Conservation (phyloP, 768 basidiomycete species). For the Serendipita sp. region DNA sequence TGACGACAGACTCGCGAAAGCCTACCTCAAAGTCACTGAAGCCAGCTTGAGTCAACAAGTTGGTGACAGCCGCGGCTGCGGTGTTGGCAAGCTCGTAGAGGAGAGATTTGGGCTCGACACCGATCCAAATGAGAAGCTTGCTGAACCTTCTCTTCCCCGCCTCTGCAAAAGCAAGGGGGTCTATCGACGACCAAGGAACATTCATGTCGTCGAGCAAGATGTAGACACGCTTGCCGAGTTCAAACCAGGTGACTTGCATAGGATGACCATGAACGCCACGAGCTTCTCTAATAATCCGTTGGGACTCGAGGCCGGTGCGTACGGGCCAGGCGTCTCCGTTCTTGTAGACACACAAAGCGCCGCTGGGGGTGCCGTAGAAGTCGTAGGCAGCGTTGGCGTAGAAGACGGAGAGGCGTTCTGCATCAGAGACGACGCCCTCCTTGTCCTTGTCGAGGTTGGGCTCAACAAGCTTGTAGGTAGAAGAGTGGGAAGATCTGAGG, state of each 20-base stretch:
- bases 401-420: not conserved
- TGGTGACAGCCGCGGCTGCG: conserved; percentile 14
- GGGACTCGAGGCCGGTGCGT: conserved; percentile 2
- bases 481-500: not conserved
- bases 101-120: conserved; percentile 17
- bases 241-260: conserved; percentile 17
- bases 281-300: conserved; percentile 1
- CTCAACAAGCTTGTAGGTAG: not conserved
- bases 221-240: conserved; percentile 15
- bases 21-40: conserved; percentile 18
- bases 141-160: conserved; percentile 14
- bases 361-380: conserved; percentile 8
- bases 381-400: not conserved
- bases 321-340: conserved; percentile 7
- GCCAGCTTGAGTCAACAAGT: conserved; percentile 13
- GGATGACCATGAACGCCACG: conserved; percentile 17
- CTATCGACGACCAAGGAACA: conserved; percentile 13
- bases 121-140: conserved; percentile 15
- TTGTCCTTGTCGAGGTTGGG: not conserved
- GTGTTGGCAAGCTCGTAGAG: conserved; percentile 14
- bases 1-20: conserved; percentile 17
- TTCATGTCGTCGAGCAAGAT: conserved; percentile 10
- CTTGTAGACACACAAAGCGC: conserved; percentile 10
- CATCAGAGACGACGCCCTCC: not conserved
- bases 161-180: conserved; percentile 15